Conservation (phyloP, 768 basidiomycete genomes). For the Xanthoconium stramineum region DNA sequence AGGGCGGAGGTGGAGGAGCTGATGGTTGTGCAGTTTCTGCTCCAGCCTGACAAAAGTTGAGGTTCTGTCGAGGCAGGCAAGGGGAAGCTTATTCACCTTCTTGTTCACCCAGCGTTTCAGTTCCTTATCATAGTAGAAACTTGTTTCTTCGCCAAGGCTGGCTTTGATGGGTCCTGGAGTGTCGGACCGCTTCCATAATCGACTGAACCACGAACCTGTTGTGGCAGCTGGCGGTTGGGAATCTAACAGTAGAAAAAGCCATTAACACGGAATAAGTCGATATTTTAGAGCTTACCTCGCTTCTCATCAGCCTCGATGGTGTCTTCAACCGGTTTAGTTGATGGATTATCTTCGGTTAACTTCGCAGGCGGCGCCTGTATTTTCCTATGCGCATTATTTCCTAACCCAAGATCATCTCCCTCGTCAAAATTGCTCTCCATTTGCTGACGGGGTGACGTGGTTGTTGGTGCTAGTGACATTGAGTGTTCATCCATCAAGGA, state of each 20-base stretch:
- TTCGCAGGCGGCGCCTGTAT: constrained; percentile 31
- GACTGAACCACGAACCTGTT: constrained; percentile 72
- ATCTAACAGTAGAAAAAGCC: not conserved
- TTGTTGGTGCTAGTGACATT: constrained; percentile 37
- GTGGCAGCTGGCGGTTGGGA: constrained; percentile 26
- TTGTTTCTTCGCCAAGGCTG: constrained; percentile 86
- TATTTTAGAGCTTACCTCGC: constrained; percentile 26
- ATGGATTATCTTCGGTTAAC: constrained; percentile 23
- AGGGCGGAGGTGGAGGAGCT: constrained; percentile 70
- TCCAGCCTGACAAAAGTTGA: constrained; percentile 44
- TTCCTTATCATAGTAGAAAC: constrained; percentile 94
- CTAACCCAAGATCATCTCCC: constrained; percentile 89
- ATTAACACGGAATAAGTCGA: not conserved
- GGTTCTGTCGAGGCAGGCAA: not conserved
- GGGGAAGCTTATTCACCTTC: constrained; percentile 50
- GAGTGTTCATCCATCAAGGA: constrained; percentile 73
- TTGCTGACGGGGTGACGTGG: constrained; percentile 8
- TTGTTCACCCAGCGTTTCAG: constrained; percentile 95
- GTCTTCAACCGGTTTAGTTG: constrained; percentile 17
- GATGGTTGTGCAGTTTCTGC: constrained; percentile 50
- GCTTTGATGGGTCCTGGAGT: constrained; percentile 78
- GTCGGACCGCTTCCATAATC: constrained; percentile 74
- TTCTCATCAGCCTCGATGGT: constrained; percentile 24
- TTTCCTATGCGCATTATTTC: constrained; percentile 57
- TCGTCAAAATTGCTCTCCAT: constrained; percentile 33